Evolutionary conservation across 805 yeast species (phyloP).

Genomic region (Brettanomyces nanus): DNA sequence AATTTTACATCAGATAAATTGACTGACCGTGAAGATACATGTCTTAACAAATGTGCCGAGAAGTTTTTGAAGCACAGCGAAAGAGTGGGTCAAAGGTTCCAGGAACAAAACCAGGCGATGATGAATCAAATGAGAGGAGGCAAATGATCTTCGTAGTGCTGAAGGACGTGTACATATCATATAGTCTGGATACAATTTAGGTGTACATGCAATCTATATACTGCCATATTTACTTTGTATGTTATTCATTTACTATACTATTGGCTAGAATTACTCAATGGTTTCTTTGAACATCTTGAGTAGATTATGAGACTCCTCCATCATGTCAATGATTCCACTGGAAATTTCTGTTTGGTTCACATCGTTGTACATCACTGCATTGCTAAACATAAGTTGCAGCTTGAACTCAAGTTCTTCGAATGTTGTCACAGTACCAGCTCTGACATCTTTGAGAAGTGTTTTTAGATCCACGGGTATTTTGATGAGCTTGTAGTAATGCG

Average conservation of each 20-base stretch:
- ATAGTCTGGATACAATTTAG: neutral
- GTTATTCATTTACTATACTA: no score
- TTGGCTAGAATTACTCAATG: slow-evolving; percentile 2
- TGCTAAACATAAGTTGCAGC: slow-evolving; percentile 70
- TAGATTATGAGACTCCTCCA: slow-evolving; percentile 50
- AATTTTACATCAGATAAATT: slow-evolving; percentile 92
- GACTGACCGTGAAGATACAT: slow-evolving; percentile 74
- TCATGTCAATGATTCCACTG: slow-evolving; percentile 61
- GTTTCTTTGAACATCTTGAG: slow-evolving; percentile 50
- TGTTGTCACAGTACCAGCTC: slow-evolving; percentile 45
- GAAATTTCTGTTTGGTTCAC: slow-evolving; percentile 50
- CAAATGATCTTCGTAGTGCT: slow-evolving; percentile 11
- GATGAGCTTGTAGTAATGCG: slow-evolving; percentile 55
- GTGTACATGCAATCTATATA: neutral
- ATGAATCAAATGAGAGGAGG: slow-evolving; percentile 55
- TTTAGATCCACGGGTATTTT: slow-evolving; percentile 62
- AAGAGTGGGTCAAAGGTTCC: slow-evolving; percentile 98
- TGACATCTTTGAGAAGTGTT: slow-evolving; percentile 48
- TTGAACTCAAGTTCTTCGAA: slow-evolving; percentile 54
- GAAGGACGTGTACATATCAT: neutral
- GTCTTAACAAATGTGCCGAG: slow-evolving; percentile 90
- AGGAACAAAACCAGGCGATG: slow-evolving; percentile 80
- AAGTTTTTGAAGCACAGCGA: slow-evolving; percentile 97
- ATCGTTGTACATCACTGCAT: slow-evolving; percentile 75
- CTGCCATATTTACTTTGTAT: no score